These are phyloP conservation scores for Thyridium curvatum DNA, from an alignment of 2,329 filamentous ascomycete genomes.

Conservation along the genomic window DNA sequence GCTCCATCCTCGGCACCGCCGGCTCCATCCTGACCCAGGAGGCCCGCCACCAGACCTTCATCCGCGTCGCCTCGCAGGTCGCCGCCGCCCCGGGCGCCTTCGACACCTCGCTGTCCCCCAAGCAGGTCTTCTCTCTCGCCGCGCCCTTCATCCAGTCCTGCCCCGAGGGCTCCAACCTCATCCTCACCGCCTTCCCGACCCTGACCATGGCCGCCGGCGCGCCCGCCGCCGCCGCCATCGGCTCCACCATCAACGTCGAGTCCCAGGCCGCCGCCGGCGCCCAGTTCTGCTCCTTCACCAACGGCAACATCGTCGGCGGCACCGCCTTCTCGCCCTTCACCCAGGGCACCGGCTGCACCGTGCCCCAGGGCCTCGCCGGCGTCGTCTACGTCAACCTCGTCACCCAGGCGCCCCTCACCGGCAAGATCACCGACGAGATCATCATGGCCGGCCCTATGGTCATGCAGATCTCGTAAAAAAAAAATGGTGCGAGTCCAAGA, in stretches of 20 bases:
- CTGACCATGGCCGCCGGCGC: conserved; percentile 44
- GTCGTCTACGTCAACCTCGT: conserved; percentile 64
- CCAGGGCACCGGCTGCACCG: conserved; percentile 46
- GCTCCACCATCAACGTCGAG: conserved; percentile 39
- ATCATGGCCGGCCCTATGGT: conserved; percentile 61
- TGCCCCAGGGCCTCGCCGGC: conserved; percentile 56
- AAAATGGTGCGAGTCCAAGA: not conserved
- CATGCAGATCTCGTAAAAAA: conserved; percentile 41
- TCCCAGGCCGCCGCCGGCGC: conserved; percentile 43
- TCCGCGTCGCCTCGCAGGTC: conserved; percentile 52
- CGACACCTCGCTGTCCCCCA: conserved; percentile 61
- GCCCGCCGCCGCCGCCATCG: conserved; percentile 29
- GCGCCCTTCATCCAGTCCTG: conserved; percentile 67
- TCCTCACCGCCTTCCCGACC: conserved; percentile 57
- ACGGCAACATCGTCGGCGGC: conserved; percentile 50
- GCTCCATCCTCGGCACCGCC: conserved; percentile 57
- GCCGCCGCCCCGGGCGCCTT: conserved; percentile 62
- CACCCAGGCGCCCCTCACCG: conserved; percentile 41
- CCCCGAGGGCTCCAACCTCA: conserved; percentile 39
- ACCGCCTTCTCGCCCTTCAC: conserved; percentile 54
- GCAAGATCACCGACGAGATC: conserved; percentile 53
- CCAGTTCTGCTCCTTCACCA: conserved; percentile 61
- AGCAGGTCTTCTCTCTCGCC: conserved; percentile 67
- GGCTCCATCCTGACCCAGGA: conserved; percentile 68
- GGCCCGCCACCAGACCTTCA: conserved; percentile 66